Base-by-base conservation (phyloP, 106 monocot species). In the Apostasia shenzhenica region DNA sequence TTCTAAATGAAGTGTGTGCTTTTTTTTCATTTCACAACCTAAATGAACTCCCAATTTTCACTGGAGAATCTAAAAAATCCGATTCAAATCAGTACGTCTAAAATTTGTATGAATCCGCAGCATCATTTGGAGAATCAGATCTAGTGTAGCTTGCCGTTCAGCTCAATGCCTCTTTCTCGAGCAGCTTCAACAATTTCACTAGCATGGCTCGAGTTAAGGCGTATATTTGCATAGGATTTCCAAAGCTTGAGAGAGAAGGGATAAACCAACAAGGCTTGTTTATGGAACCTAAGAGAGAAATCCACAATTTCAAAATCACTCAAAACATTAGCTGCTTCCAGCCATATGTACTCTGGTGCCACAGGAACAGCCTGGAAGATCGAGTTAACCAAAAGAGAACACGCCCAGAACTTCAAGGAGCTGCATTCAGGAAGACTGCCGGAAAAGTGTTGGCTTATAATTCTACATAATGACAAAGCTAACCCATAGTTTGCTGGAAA, bases 211-310 rank as follows among this genome's bases (percentile, higher is more conserved):
- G 61, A 68, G n/a, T 51, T 64, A 48, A 63, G 76, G 14, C 73
- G 81, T 43, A 80, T 61, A 53, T 66, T 61, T 37, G 83, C 72
- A 52, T 78, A 88, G 10, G 85, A 87, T 54, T 81, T 74, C 99
- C 99, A 99, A 57, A 99, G 70, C 69, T 75, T 78, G 13, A 82
- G 9, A 61, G 99, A 99, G 80, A 99, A 99, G 2, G 99, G 99
- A 79, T 90, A 90, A 6, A 88, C 81, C 8, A 81, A 79, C 13
- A 85, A 10, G 14, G 84, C 93, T 48, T 78, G 82, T 73, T 85
- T 71, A 76, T 77, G 63, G 76, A 99, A 99, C 47, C 74, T 77
- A 42, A 74, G 70, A n/a, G 77, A 76, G 67, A 90, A 74, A 12
- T 61, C 73, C 14, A 48, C 46, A 53, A 37, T 57, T 45, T 83